Evolutionary conservation across 2,329 filamentous ascomycete genomes (phyloP).

Genomic region (Aotearoamyces nothofagi): DNA sequence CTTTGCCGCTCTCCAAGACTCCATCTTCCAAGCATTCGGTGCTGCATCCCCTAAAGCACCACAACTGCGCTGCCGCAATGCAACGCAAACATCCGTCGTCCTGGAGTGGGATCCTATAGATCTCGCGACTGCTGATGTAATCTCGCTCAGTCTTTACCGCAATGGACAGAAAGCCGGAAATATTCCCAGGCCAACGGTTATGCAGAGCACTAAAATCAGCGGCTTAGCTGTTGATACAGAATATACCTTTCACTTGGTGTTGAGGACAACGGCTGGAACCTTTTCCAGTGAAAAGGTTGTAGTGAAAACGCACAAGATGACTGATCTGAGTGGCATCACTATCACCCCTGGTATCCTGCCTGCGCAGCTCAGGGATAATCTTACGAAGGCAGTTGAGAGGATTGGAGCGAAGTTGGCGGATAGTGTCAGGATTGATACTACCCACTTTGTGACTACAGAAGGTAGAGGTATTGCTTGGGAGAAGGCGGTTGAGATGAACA

Average conservation of each 20-base stretch:
- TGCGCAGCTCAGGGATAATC: conserved; percentile 51
- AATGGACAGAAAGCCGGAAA: conserved; percentile 95
- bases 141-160: conserved; percentile 80
- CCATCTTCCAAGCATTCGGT: conserved; percentile 79
- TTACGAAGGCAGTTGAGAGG: conserved; percentile 62
- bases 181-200: conserved; percentile 75
- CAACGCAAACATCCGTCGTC: conserved; percentile 94
- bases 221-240: conserved; percentile 93
- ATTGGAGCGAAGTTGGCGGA: conserved; percentile 91
- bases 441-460: conserved; percentile 95
- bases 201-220: conserved; percentile 92
- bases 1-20: conserved; percentile 76
- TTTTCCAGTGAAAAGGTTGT: conserved; percentile 69
- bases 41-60: conserved; percentile 62
- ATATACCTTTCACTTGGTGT: conserved; percentile 85
- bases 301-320: conserved; percentile 96
- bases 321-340: conserved; percentile 86
- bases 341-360: conserved; percentile 84
- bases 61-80: conserved; percentile 81
- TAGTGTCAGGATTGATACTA: conserved; percentile 86
- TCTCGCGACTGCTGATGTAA: conserved; percentile 80
- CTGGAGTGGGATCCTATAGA: conserved; percentile 96
- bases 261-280: conserved; percentile 82
- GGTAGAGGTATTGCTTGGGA: conserved; percentile 85
- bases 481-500: conserved; percentile 94